phyloP scores from a whole-genome alignment of 495 filamentous ascomycete genomes.

The Penicillium mononematosum region DNA sequence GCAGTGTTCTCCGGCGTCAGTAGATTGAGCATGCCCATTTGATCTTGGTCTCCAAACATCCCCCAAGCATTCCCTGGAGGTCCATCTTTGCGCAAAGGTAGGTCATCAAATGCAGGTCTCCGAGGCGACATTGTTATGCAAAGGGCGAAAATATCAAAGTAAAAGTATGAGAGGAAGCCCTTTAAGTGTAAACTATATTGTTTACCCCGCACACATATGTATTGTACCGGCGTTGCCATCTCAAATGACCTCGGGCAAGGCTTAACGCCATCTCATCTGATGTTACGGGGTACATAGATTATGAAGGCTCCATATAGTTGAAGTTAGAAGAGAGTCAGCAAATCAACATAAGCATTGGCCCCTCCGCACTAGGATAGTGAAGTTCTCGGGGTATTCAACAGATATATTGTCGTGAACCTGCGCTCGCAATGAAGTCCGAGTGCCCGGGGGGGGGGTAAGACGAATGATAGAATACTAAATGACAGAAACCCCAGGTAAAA shows the following conservation, averaged over 20 bases:
- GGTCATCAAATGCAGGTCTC: conserved; percentile 38
- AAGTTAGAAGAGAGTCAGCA: background rate
- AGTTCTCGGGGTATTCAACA: background rate
- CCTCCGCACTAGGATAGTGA: background rate
- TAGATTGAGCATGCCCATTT: conserved; percentile 49
- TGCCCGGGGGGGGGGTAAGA: background rate
- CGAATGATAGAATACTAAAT: background rate
- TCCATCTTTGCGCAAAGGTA: conserved; percentile 41
- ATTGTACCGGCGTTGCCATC: background rate
- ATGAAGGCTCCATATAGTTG: background rate
- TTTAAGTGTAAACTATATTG: background rate
- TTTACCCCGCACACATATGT: conserved; percentile 10
- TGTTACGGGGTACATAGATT: background rate
- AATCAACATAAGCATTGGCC: background rate
- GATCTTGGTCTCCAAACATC: conserved; percentile 43
- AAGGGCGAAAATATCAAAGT: background rate
- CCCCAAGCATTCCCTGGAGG: conserved; percentile 52
- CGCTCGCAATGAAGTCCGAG: conserved; percentile 9
- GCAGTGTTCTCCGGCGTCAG: conserved; percentile 48
- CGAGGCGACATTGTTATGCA: conserved; percentile 3
- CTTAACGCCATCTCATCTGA: background rate
- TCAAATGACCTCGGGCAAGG: background rate
- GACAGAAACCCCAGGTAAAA: background rate
- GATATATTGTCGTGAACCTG: background rate
- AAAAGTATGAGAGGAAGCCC: background rate